A percentile compares a stretch with the other conserved stretches of the same genome.
Evolutionary conservation across 2,329 filamentous ascomycete genomes (phyloP).

Genomic region (Chaetothyriales sp.): DNA sequence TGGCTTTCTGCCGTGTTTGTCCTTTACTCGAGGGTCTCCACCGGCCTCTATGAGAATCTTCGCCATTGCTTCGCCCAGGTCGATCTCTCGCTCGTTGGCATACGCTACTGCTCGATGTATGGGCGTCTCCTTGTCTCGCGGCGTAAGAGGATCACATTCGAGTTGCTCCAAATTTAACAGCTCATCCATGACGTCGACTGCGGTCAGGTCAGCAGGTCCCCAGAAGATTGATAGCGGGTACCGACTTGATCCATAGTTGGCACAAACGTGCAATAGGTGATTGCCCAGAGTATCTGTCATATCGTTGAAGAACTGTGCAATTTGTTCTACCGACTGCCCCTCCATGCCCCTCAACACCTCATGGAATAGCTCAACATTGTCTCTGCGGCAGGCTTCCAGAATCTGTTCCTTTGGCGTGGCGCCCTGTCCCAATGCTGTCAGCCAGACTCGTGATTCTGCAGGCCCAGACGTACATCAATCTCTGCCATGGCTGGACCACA

Average conservation of each 20-base stretch:
- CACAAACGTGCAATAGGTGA: constrained; percentile 79
- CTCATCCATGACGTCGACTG: constrained; percentile 35
- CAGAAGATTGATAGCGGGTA: neutral
- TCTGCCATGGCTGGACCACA: constrained; percentile 26
- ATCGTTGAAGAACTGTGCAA: constrained; percentile 68
- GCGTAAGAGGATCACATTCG: constrained; percentile 35
- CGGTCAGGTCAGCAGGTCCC: constrained; percentile 1
- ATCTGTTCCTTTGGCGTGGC: constrained; percentile 74
- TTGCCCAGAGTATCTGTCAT: constrained; percentile 78
- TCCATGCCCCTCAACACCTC: constrained; percentile 55
- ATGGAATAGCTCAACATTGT: constrained; percentile 74
- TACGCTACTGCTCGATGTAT: constrained; percentile 33
- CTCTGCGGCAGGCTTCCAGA: constrained; percentile 82
- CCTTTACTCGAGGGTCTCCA: constrained; percentile 34
- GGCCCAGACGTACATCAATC: constrained; percentile 26
- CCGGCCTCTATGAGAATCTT: constrained; percentile 38
- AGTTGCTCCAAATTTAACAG: constrained; percentile 36
- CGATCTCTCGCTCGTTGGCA: constrained; percentile 33
- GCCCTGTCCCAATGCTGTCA: constrained; percentile 42
- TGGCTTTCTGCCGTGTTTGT: constrained; percentile 35
- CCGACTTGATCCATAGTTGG: constrained; percentile 71
- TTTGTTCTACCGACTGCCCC: constrained; percentile 45
- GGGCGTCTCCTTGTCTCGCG: constrained; percentile 33
- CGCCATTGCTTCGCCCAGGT: constrained; percentile 32
- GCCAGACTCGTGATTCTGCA: neutral